phyloP scores from a whole-genome alignment of 805 yeast genomes.

The Torulaspora maleeae region DNA sequence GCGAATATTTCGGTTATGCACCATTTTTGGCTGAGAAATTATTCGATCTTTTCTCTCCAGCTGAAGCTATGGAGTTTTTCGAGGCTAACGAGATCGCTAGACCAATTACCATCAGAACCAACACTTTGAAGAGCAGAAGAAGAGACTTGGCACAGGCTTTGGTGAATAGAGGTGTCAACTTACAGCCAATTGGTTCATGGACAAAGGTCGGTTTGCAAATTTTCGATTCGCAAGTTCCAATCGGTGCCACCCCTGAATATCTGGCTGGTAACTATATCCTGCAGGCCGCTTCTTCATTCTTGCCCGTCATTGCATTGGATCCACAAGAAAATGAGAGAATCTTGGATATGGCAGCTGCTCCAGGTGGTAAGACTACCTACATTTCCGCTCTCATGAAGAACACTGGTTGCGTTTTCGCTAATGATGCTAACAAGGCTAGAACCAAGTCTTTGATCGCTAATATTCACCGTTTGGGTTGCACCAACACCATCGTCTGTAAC shows the following conservation, averaged over 20 bases:
- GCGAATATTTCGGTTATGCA: slow-evolving; percentile 90
- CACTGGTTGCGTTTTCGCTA: slow-evolving; percentile 95
- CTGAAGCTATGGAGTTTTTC: slow-evolving; percentile 96
- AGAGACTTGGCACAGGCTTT: slow-evolving; percentile 92
- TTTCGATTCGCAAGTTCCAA: slow-evolving; percentile 98
- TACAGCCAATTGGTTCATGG: slow-evolving; percentile 97
- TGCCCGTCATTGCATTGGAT: slow-evolving; percentile 95
- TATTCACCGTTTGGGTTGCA: slow-evolving; percentile 94
- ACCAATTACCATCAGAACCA: slow-evolving; percentile 96
- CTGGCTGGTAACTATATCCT: slow-evolving; percentile 95
- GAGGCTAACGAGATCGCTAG: slow-evolving; percentile 97
- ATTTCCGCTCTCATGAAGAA: slow-evolving; percentile 95
- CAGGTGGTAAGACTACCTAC: slow-evolving; percentile 97
- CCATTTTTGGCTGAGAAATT: slow-evolving; percentile 90
- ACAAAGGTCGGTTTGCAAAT: slow-evolving; percentile 96
- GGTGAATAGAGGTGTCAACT: slow-evolving; percentile 93
- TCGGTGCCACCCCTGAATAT: slow-evolving; percentile 99
- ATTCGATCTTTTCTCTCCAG: slow-evolving; percentile 84
- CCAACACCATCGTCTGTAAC: slow-evolving; percentile 92
- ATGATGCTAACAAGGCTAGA: slow-evolving; percentile 94
- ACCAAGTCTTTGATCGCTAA: slow-evolving; percentile 95
- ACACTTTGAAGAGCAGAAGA: slow-evolving; percentile 89
- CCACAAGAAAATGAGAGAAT: slow-evolving; percentile 97
- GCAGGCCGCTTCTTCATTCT: slow-evolving; percentile 97
- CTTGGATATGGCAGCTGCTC: slow-evolving; percentile 99